Conservation (phyloP, 192 early-diverging fungal species). For the Blastocladiella britannica region DNA sequence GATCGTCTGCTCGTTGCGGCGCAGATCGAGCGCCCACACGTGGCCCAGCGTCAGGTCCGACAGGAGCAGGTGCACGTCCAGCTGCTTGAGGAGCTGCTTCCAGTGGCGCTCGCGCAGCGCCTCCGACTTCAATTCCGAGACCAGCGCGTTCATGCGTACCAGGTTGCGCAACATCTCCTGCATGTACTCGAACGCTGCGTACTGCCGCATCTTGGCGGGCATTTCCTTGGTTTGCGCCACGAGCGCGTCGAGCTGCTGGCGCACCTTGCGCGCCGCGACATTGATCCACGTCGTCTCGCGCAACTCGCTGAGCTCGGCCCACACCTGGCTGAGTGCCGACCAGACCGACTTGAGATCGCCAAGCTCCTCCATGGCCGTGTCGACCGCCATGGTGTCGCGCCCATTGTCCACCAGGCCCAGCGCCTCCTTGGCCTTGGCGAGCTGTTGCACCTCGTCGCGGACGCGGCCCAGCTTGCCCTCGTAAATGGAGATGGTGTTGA, state of each 20-base stretch:
- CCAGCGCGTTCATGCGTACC: conserved; percentile 55
- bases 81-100: conserved; percentile 71
- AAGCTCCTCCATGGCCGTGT: conserved; percentile 76
- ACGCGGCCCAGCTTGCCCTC: conserved; percentile 59
- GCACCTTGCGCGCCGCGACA: conserved; percentile 72
- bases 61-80: conserved; percentile 49
- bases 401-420: conserved; percentile 54
- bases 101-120: conserved; percentile 93
- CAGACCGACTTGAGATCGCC: conserved; percentile 84
- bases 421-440: conserved; percentile 81
- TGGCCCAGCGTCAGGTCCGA: conserved; percentile 81
- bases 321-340: conserved; percentile 56
- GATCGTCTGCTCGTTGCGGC: conserved; percentile 62
- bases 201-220: conserved; percentile 90
- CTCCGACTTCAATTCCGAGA: conserved; percentile 86
- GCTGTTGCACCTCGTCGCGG: conserved; percentile 66
- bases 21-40: conserved; percentile 84
- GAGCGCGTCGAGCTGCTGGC: conserved; percentile 64
- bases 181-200: conserved; percentile 87
- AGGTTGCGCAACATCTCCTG: conserved; percentile 62
- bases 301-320: conserved; percentile 63
- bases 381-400: conserved; percentile 40
- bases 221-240: conserved; percentile 68
- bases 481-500: conserved; percentile 59
- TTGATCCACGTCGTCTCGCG: conserved; percentile 72